Percentiles rank a stretch among this genome's conserved stretches.
Conservation (phyloP, 495 filamentous ascomycete genomes). For the Jackrogersella minutella region DNA sequence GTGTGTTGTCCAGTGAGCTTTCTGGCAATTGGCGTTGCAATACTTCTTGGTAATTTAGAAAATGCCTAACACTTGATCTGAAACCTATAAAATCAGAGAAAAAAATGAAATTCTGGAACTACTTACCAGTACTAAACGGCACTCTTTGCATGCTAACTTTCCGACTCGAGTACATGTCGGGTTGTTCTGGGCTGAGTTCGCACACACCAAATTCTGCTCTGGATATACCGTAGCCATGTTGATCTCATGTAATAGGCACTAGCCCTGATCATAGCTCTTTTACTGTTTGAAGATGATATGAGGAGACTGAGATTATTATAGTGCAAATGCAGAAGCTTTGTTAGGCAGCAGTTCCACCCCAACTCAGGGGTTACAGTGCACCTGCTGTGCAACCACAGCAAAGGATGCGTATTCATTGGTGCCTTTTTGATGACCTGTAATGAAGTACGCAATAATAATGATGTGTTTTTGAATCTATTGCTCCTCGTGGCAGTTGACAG, state of each 20-base stretch:
- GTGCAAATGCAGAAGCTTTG: not conserved
- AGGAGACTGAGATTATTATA: not conserved
- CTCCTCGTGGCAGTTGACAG: too few species aligned
- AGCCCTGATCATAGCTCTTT: not conserved
- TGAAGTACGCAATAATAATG: too few species aligned
- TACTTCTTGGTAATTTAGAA: slow-evolving; percentile 7
- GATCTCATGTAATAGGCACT: not conserved
- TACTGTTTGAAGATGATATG: not conserved
- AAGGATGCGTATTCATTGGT: not conserved
- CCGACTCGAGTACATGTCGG: not conserved
- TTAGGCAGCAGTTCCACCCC: not conserved
- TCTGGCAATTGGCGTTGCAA: slow-evolving; percentile 17
- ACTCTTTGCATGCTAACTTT: not conserved
- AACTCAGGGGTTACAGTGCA: not conserved
- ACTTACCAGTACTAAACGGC: slow-evolving; percentile 20
- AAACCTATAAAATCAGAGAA: too few species aligned
- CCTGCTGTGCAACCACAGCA: not conserved
- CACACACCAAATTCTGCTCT: not conserved
- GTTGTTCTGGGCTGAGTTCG: not conserved
- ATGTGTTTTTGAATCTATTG: too few species aligned
- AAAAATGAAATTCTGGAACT: not conserved
- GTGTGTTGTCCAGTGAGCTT: slow-evolving; percentile 21
- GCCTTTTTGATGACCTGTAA: not conserved
- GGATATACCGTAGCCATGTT: not conserved
- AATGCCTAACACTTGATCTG: too few species aligned